Percentiles rank a stretch among this genome's conserved stretches.
phyloP scores from a whole-genome alignment of 2,329 filamentous ascomycete species.

The Cladobotryum mycophilum region DNA sequence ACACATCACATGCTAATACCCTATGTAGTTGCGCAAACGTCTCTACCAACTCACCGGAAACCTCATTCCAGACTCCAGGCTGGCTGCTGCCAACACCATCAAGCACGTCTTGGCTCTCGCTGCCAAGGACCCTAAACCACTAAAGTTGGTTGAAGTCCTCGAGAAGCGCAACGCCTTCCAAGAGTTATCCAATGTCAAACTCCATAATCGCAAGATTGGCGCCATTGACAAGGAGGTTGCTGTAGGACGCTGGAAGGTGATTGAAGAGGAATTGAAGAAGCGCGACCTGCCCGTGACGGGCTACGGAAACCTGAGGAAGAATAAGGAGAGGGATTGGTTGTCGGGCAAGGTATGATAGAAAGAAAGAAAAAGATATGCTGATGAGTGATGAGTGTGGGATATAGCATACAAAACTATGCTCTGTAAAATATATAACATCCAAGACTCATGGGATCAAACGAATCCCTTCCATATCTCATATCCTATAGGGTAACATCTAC shows the following conservation, averaged over 20 bases:
- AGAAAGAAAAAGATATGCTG: no score
- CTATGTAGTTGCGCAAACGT: constrained; percentile 66
- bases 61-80: constrained; percentile 63
- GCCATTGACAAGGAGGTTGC: constrained; percentile 65
- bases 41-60: constrained; percentile 75
- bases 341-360: constrained; percentile 25
- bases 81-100: constrained; percentile 50
- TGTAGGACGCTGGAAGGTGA: constrained; percentile 72
- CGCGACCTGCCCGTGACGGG: constrained; percentile 55
- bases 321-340: constrained; percentile 39
- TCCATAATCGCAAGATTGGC: constrained; percentile 59
- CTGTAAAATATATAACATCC: no score
- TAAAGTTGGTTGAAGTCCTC: constrained; percentile 59
- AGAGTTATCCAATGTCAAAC: constrained; percentile 61
- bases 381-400: no score
- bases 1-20: background rate
- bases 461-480: no score
- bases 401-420: no score
- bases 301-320: constrained; percentile 31
- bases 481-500: no score
- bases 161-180: constrained; percentile 38
- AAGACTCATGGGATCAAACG: no score
- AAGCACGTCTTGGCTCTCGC: constrained; percentile 49
- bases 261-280: constrained; percentile 61
- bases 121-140: constrained; percentile 46